Percentiles rank a stretch among this genome's conserved stretches.
phyloP scores from a whole-genome alignment of 768 basidiomycete genomes.

The Leccinum aurantiacum region DNA sequence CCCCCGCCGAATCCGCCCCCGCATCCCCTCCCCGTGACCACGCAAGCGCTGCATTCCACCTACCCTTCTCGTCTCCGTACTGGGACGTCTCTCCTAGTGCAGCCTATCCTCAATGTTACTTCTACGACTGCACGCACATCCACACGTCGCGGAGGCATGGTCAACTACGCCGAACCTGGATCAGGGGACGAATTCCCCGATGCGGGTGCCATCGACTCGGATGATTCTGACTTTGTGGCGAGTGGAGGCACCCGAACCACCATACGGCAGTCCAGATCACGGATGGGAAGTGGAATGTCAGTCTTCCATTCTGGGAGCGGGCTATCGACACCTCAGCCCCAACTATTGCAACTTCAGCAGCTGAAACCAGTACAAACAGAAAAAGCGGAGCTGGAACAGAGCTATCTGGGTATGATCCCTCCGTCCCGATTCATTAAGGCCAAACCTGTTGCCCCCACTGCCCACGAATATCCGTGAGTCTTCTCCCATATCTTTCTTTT shows the following conservation, averaged over 20 bases:
- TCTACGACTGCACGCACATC: constrained; percentile 45
- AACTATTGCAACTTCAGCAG: constrained; percentile 14
- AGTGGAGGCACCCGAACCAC: constrained; percentile 63
- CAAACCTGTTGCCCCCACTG: constrained; percentile 54
- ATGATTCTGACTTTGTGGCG: constrained; percentile 79
- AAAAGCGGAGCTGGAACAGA: constrained; percentile 75
- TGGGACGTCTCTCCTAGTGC: constrained; percentile 85
- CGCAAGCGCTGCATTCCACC: constrained; percentile 77
- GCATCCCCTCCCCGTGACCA: constrained; percentile 55
- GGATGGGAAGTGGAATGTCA: constrained; percentile 48
- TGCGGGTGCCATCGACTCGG: constrained; percentile 78
- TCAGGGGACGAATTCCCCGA: constrained; percentile 82
- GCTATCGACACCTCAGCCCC: constrained; percentile 35
- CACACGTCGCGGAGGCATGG: constrained; percentile 61
- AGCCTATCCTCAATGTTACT: constrained; percentile 65
- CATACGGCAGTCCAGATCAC: constrained; percentile 45
- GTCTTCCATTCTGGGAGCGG: constrained; percentile 57
- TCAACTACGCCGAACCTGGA: constrained; percentile 87
- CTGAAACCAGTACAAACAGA: constrained; percentile 32
- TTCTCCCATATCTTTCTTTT: constrained; percentile 8
- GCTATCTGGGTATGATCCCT: constrained; percentile 84
- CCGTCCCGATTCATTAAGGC: constrained; percentile 75
- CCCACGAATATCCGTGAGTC: constrained; percentile 76
- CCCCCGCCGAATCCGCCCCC: constrained; percentile 49
- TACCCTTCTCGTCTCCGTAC: constrained; percentile 91